These are phyloP conservation scores for Acanthamoeba culbertsoni DNA, from an alignment of 208 protist species.

Conservation along the genomic window DNA sequence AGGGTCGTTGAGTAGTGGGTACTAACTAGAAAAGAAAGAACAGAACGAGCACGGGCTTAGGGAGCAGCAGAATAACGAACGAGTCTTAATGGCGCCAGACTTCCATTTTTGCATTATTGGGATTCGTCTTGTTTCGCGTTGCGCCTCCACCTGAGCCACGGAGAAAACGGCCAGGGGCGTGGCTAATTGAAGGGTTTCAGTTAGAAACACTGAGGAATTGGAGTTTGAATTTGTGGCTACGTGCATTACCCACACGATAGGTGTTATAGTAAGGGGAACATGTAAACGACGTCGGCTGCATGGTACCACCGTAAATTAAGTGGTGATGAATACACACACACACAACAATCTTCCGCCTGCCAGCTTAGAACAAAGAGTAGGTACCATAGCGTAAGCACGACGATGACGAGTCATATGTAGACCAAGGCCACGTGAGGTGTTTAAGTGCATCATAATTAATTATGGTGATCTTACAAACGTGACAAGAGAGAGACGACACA, in stretches of 20 bases:
- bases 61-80: background rate
- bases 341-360: too few species aligned
- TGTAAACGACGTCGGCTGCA: too few species aligned
- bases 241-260: too few species aligned
- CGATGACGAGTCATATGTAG: too few species aligned
- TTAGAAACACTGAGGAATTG: background rate
- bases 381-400: too few species aligned
- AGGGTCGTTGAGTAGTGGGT: background rate
- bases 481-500: background rate
- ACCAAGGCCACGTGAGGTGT: too few species aligned
- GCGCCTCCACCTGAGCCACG: background rate
- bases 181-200: background rate
- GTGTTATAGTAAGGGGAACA: too few species aligned
- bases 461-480: background rate
- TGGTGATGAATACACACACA: too few species aligned
- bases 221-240: background rate
- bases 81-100: background rate
- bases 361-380: too few species aligned
- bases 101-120: constrained; percentile 26
- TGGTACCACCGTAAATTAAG: too few species aligned
- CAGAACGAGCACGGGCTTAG: background rate
- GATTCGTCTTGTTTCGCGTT: background rate
- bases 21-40: background rate
- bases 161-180: background rate
- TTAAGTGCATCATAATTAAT: background rate